These are phyloP conservation scores for Avicennia marina DNA, from an alignment of 257 asterid genomes.

Conservation along the genomic window DNA sequence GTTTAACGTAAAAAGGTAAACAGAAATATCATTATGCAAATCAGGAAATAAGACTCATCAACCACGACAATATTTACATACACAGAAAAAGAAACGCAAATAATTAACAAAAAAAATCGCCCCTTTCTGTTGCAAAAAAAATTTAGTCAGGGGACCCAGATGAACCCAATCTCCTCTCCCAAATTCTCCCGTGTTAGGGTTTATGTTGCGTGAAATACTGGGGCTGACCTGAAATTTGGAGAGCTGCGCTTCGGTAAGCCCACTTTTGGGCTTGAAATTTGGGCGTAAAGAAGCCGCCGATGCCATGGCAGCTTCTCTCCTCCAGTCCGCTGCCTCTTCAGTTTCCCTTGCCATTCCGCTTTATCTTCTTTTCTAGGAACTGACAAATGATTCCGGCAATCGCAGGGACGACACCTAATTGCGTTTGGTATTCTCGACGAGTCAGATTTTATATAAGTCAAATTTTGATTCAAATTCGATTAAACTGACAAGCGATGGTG, in stretches of 20 bases:
- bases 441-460: too few relatives aligned
- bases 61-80: neutral
- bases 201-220: neutral
- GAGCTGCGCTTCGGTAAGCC: constrained; percentile 48
- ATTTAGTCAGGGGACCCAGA: too few relatives aligned
- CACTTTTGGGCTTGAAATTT: constrained; percentile 43
- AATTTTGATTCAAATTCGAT: too few relatives aligned
- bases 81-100: neutral
- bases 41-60: neutral
- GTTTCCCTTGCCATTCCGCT: constrained; percentile 22
- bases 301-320: constrained; percentile 73
- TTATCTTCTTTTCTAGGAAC: too few relatives aligned
- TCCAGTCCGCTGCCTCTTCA: constrained; percentile 42
- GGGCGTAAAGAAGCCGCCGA: constrained; percentile 48
- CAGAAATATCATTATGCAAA: neutral
- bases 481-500: too few relatives aligned
- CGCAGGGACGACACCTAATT: too few relatives aligned
- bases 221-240: constrained; percentile 68
- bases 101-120: too few relatives aligned
- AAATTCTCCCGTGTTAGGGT: constrained; percentile 14
- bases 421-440: too few relatives aligned
- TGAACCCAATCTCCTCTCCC: too few relatives aligned
- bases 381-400: too few relatives aligned
- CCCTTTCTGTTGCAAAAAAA: too few relatives aligned
- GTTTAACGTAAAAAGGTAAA: neutral